A percentile compares a stretch with the other conserved stretches of the same genome.
phyloP scores from a whole-genome alignment of 768 basidiomycete species.

The Harrya chromipes region DNA sequence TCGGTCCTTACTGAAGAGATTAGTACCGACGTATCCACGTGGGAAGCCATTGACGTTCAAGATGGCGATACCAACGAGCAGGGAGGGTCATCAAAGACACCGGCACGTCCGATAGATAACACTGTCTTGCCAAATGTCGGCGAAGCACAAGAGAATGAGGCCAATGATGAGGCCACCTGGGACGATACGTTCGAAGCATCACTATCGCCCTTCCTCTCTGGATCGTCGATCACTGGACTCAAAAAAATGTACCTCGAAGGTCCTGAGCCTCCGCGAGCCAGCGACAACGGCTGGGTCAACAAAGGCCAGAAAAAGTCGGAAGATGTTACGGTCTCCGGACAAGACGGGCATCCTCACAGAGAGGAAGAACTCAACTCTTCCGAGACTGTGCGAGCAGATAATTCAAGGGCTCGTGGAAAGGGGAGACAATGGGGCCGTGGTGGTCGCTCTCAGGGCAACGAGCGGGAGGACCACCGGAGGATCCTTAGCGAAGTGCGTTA shows the following conservation, averaged over 20 bases:
- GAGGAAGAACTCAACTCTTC: slow-evolving; percentile 21
- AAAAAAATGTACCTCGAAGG: slow-evolving; percentile 81
- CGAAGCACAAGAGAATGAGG: not conserved
- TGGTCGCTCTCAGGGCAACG: slow-evolving; percentile 37
- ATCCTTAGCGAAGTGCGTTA: slow-evolving; percentile 77
- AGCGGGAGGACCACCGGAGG: slow-evolving; percentile 63
- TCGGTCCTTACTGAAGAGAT: slow-evolving; percentile 18
- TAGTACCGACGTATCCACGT: slow-evolving; percentile 8
- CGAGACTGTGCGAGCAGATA: slow-evolving; percentile 36
- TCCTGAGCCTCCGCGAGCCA: slow-evolving; percentile 67
- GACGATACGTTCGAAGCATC: slow-evolving; percentile 53
- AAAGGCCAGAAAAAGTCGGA: slow-evolving; percentile 37
- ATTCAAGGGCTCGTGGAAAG: slow-evolving; percentile 40
- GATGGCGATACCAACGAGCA: not conserved
- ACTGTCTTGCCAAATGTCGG: not conserved
- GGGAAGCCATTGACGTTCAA: slow-evolving; percentile 12
- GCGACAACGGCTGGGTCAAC: slow-evolving; percentile 73
- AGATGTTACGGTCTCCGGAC: slow-evolving; percentile 20
- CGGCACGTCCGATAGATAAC: not conserved
- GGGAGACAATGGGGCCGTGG: slow-evolving; percentile 45
- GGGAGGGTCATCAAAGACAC: slow-evolving; percentile 7
- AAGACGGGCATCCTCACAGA: slow-evolving; percentile 4
- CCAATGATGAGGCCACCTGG: slow-evolving; percentile 51
- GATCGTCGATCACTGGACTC: slow-evolving; percentile 54
- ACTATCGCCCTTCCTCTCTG: slow-evolving; percentile 63